Evolutionary conservation across 2,329 filamentous ascomycete species (phyloP).

Genomic region (Microsporum ferrugineum): DNA sequence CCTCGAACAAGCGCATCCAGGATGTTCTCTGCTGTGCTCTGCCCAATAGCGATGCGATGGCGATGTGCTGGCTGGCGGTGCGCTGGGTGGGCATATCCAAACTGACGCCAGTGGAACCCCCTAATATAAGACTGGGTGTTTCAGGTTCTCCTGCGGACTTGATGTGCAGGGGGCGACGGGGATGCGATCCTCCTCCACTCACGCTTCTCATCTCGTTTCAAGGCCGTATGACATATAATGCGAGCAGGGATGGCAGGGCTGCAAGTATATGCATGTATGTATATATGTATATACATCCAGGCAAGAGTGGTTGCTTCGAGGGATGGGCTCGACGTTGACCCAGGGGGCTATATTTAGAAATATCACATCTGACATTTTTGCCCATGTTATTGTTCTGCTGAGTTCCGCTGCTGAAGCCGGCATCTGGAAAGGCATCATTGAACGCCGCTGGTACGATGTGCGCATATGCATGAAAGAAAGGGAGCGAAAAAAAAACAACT

Average conservation of each 20-base stretch:
- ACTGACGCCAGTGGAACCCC: conserved; percentile 1
- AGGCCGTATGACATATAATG: conserved; percentile 2
- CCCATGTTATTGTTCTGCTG: not conserved
- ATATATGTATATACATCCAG: no score
- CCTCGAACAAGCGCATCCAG: conserved; percentile 3
- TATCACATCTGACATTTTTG: not conserved
- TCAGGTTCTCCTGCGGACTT: conserved; percentile 3
- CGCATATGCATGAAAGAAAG: not conserved
- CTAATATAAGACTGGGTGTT: conserved; percentile 3
- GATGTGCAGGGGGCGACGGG: conserved; percentile 1
- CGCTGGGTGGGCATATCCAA: conserved; percentile 1
- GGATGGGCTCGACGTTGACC: not conserved
- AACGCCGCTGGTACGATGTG: conserved; percentile 1
- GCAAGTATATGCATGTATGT: not conserved
- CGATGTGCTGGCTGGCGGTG: not conserved
- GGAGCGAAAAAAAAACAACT: not conserved
- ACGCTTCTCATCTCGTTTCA: conserved; percentile 2
- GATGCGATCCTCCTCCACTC: conserved; percentile 1
- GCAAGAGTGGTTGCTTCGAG: no score
- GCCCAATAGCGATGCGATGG: not conserved
- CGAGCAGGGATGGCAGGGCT: not conserved
- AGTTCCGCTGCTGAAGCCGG: not conserved
- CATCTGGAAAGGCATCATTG: not conserved
- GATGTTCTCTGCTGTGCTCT: not conserved
- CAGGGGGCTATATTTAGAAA: not conserved